Conservation (phyloP, 352 stramenopile species). For the Phytophthora multivora region DNA sequence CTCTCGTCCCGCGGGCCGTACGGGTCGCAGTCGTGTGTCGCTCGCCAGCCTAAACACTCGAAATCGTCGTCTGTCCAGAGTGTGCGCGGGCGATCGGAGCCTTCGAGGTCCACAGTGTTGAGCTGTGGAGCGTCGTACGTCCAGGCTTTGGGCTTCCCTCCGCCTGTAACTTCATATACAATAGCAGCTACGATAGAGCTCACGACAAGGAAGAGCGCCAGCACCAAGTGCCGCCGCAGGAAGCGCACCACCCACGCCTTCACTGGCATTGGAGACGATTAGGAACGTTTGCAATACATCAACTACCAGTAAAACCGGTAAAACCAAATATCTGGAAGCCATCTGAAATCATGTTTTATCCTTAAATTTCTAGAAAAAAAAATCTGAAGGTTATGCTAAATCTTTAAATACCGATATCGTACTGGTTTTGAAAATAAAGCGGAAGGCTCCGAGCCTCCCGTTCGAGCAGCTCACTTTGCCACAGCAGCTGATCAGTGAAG, state of each 20-base stretch:
- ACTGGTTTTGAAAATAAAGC: constrained; percentile 1
- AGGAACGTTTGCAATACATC: neutral
- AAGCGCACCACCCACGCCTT: constrained; percentile 38
- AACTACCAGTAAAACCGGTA: neutral
- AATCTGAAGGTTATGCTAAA: neutral
- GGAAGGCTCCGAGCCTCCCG: constrained; percentile 28
- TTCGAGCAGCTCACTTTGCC: constrained; percentile 25
- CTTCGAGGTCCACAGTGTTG: constrained; percentile 47
- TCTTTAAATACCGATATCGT: neutral
- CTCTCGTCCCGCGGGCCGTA: constrained; percentile 50
- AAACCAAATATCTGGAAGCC: no score
- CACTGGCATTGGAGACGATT: constrained; percentile 18
- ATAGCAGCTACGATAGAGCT: constrained; percentile 49
- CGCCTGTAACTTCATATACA: constrained; percentile 64
- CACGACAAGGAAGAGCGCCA: constrained; percentile 43
- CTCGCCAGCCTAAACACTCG: constrained; percentile 76
- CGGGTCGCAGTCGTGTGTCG: constrained; percentile 68
- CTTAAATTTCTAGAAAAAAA: no score
- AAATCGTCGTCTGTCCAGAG: constrained; percentile 68
- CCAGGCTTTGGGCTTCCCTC: constrained; percentile 46
- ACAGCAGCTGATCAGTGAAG: constrained; percentile 12
- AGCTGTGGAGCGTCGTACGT: constrained; percentile 47
- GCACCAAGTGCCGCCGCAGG: constrained; percentile 46
- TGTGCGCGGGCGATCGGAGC: constrained; percentile 27
- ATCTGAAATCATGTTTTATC: no score